Evolutionary conservation across 495 filamentous ascomycete species (phyloP), one percentile per base, ranked within the genome.

Genomic region (Penicillium canariense): DNA sequence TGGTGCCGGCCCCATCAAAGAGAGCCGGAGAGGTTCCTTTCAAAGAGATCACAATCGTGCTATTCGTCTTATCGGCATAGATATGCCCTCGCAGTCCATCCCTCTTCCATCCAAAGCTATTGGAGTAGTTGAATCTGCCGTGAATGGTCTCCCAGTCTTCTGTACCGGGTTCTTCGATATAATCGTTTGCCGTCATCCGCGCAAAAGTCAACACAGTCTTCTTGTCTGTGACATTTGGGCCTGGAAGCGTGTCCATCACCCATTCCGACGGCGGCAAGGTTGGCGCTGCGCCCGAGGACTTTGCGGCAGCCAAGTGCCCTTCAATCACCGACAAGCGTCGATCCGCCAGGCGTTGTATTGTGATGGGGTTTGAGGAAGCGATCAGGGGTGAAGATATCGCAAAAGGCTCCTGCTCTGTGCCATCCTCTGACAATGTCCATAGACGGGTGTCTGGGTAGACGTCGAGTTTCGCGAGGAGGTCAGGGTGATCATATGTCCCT

Each of bases 21-120:
- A 97, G 84, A 10, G 95, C 94, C 1, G 84, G 80, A 0, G 91
- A 88, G 5, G 91, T 96, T 17, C 93, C 91, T 71, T 98, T 98
- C 27, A 98, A 72, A 2, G 89, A 92, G 44, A 98, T 90, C 30
- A 97, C 84, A 49, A 98, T 79, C 2, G 93, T 97, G 26, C 78
- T 80, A 68, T 97, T 97, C 26, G 69, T 84, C 63, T 92, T 78
- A 61, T 97, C 89, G 10, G 87, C 84, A 69, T 92, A 98, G 27
- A 98, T 85, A 66, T 98, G 95, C 1, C 94, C 94, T 54, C 95
- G 81, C 6, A 98, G 78, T 12, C 92, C 92, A 71, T 97, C 92
- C 15, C 70, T 73, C 67, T 92, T 80, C 94, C 94, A 98, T 17
- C 94, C 94, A 75, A 98, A 98, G 49, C 82, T 79, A 18, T 79